Percentiles rank a stretch among this genome's conserved stretches.
Evolutionary conservation across 768 basidiomycete species (phyloP).

Genomic region (Lentinus tigrinus): DNA sequence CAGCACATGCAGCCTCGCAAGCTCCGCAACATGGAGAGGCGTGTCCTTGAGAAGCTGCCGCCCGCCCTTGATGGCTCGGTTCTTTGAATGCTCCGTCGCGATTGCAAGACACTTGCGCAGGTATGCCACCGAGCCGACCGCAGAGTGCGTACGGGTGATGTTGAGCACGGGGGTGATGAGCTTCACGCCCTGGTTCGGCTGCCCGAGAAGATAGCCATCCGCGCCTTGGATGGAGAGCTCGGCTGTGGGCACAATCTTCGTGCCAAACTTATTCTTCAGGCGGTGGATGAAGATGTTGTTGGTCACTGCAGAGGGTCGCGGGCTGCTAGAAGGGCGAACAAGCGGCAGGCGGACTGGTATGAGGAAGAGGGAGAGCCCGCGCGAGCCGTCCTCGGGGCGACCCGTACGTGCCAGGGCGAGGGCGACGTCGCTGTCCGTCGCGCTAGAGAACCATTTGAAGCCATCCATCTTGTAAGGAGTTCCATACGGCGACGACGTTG

Average conservation of each 20-base stretch:
- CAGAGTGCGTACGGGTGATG: constrained; percentile 69
- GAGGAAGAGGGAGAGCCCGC: constrained; percentile 71
- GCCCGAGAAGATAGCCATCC: constrained; percentile 63
- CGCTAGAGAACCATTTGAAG: constrained; percentile 85
- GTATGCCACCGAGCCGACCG: constrained; percentile 51
- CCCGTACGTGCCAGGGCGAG: constrained; percentile 77
- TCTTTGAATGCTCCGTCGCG: constrained; percentile 60
- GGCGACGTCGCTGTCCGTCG: constrained; percentile 72
- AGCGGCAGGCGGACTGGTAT: constrained; percentile 61
- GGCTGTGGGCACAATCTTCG: constrained; percentile 71
- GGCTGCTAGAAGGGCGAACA: constrained; percentile 39
- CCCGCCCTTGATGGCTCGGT: constrained; percentile 55
- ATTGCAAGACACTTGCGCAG: constrained; percentile 65
- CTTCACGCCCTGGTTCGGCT: constrained; percentile 58
- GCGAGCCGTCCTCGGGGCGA: constrained; percentile 50
- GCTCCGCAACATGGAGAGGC: constrained; percentile 61
- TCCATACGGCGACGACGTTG: constrained; percentile 38
- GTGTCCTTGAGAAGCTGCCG: constrained; percentile 49
- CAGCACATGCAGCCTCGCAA: constrained; percentile 57
- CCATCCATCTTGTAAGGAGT: constrained; percentile 60
- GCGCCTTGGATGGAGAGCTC: constrained; percentile 63
- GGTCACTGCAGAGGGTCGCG: constrained; percentile 44
- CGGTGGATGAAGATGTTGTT: constrained; percentile 73
- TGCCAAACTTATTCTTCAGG: constrained; percentile 79
- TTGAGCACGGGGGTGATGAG: constrained; percentile 70